These are phyloP conservation scores for Wickerhamiella slavikovae DNA, from an alignment of 805 yeast species.

Conservation along the genomic window DNA sequence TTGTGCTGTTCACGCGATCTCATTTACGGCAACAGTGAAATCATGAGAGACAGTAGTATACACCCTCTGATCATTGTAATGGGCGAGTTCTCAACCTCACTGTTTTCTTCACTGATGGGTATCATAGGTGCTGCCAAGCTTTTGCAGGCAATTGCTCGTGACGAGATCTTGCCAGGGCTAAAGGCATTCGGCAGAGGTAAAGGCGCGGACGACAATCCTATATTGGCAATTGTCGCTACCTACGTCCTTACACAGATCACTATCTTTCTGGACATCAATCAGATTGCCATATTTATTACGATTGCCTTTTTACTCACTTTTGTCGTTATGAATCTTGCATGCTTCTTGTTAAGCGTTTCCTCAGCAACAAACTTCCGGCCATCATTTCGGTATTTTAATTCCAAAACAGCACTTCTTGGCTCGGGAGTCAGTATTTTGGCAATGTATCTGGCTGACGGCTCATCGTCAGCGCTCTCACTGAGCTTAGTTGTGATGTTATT, in stretches of 20 bases:
- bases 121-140: conserved; percentile 88
- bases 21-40: conserved; percentile 58
- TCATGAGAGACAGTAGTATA: conserved; percentile 62
- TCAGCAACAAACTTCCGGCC: conserved; percentile 98
- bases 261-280: conserved; percentile 74
- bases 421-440: conserved; percentile 50
- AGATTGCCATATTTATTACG: conserved; percentile 84
- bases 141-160: conserved; percentile 78
- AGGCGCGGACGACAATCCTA: conserved; percentile 31
- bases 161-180: conserved; percentile 68
- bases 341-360: conserved; percentile 68
- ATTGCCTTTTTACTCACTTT: conserved; percentile 97
- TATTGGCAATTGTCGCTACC: conserved; percentile 46
- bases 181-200: conserved; percentile 33
- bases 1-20: conserved; percentile 60
- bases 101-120: conserved; percentile 89
- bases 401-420: conserved; percentile 65
- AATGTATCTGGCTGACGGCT: conserved; percentile 87
- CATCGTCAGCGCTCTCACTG: conserved; percentile 63
- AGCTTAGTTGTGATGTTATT: conserved; percentile 45
- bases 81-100: conserved; percentile 84
- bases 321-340: conserved; percentile 82
- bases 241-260: conserved; percentile 74
- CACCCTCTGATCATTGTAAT: conserved; percentile 46
- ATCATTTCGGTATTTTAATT: conserved; percentile 69